phyloP scores from a whole-genome alignment of 1,284 basidiomycete species.

The Filobasidium uniguttulatum region DNA sequence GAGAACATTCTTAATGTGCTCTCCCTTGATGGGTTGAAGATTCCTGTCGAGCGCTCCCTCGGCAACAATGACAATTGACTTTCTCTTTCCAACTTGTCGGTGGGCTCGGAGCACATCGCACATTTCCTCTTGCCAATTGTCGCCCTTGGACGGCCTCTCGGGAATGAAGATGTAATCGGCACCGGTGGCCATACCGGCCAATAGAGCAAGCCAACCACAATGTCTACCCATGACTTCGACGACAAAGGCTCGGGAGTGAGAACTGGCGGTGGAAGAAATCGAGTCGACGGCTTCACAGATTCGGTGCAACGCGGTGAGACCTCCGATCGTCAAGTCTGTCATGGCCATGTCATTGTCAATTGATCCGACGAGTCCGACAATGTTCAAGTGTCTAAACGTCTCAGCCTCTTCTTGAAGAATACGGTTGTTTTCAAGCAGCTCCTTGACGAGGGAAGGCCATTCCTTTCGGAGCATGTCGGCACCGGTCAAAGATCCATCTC shows the following conservation, averaged over 20 bases:
- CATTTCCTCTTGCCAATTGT: constrained; percentile 85
- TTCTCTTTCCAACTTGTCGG: constrained; percentile 81
- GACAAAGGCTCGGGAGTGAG: constrained; percentile 94
- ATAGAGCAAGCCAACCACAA: constrained; percentile 91
- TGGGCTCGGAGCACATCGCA: constrained; percentile 68
- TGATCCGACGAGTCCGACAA: constrained; percentile 70
- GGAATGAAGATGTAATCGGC: constrained; percentile 98
- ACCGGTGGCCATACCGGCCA: constrained; percentile 83
- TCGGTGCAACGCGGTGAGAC: constrained; percentile 82
- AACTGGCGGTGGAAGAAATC: constrained; percentile 90
- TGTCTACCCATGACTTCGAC: constrained; percentile 98
- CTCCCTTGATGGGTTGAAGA: constrained; percentile 77
- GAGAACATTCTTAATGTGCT: constrained; percentile 80
- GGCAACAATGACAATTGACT: constrained; percentile 95
- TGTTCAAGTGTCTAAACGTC: constrained; percentile 69
- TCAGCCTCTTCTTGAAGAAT: constrained; percentile 63
- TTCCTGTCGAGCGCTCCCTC: constrained; percentile 83
- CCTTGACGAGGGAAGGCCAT: constrained; percentile 71
- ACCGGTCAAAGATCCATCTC: constrained; percentile 90
- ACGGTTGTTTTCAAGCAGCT: constrained; percentile 46
- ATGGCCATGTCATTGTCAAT: constrained; percentile 82
- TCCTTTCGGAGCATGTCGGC: constrained; percentile 87
- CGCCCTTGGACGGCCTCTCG: constrained; percentile 64
- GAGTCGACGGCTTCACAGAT: constrained; percentile 98
- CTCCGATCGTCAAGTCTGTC: constrained; percentile 95